Evolutionary conservation across 2,329 filamentous ascomycete genomes (phyloP), one percentile per base, ranked within the genome.

Genomic region (Elsinoe batatas): DNA sequence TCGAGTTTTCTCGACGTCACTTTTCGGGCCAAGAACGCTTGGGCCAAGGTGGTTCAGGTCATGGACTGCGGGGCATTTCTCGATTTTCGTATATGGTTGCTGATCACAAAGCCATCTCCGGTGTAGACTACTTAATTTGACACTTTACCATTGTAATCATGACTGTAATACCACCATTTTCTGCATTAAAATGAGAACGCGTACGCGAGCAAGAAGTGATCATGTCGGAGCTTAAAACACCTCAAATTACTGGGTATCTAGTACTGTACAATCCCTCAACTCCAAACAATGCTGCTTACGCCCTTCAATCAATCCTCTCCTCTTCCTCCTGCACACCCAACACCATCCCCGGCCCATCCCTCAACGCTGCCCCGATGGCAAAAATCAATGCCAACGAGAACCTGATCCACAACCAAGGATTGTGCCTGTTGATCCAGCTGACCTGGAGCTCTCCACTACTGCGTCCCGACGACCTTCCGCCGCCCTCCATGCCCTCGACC

Each of bases 361-460:
- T 71, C 42, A 77, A 67, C 6, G 75, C 75, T 2, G 74, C 67
- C n/a, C 74, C 74, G 42, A 77, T 68, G 11, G 74, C 75, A 57
- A 76, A 66, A 38, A 74, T 70, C 42, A 77, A 65, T 12, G 73
- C 73, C 50, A 76, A 62, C 8, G 71, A 74, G 60, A 77, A 76
- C 58, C 72, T 74, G 35, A 74, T 64, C 75, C 75, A 77, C 36
- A 76, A 62, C 56, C 65, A 67, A 7, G 74, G 65, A 35, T 64
- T 68, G 43, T 68, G 63, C 54, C 63, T 61, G 7, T 33, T 36
- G 22, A 58, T 50, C 47, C 55, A 51, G 32, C 37, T 51, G 18
- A 44, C 44, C 35, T 49, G 55, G 17, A 56, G 33, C 43, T 53
- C 35, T 15, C 26, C 47, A 12, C 20, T 37, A 33, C 20, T 35